Evolutionary conservation across 1,284 basidiomycete species (phyloP), one percentile per base, ranked within the genome.

Genomic region (Cutaneotrichosporon sp.): DNA sequence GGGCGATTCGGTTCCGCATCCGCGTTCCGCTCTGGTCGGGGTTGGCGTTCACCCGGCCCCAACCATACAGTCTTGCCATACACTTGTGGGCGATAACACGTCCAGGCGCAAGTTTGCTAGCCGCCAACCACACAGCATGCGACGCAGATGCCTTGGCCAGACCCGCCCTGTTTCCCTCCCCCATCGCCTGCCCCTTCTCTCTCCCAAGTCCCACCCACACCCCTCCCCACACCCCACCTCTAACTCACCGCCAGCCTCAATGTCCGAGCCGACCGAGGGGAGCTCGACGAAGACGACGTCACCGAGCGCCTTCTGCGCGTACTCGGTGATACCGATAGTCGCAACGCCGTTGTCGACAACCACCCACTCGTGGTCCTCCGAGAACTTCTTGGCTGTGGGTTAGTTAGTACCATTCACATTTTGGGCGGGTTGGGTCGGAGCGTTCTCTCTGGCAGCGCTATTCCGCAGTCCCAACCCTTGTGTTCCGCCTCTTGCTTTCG

Each of bases 221-320:
- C 3, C 26, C 26, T 3, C 1, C 26, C 26, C 26, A 26, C 26
- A 26, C 26, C 26, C 26, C 26, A 26, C 26, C 26, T 26, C 26
- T 26, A 4, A 76, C 83, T 74, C 69, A 97, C 96, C 92, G 73
- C 92, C 93, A 80, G 89, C 83, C 42, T 81, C 78, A 63, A 98
- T 84, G 70, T 87, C 81, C 2, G 85, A 84, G 10, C 90, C 92
- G n/a, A 85, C 78, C 14, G 80, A 72, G 4, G 93, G 92, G 61
- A 99, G 85, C 80, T 99, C 97, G 62, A 99, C 93, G 82, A 93
- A 99, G 57, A 99, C 96, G 63, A 99, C 93, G 80, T 99, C 97
- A 31, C 96, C 97, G 4, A 99, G 85, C 58, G 89, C 88, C 63
- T 88, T 87, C 80, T 98, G 94, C 5, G 96, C 96, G 78, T 97